Percentiles rank a stretch among this genome's conserved stretches.
Evolutionary conservation across 805 yeast genomes (phyloP).

Genomic region (Candida nitratophila): DNA sequence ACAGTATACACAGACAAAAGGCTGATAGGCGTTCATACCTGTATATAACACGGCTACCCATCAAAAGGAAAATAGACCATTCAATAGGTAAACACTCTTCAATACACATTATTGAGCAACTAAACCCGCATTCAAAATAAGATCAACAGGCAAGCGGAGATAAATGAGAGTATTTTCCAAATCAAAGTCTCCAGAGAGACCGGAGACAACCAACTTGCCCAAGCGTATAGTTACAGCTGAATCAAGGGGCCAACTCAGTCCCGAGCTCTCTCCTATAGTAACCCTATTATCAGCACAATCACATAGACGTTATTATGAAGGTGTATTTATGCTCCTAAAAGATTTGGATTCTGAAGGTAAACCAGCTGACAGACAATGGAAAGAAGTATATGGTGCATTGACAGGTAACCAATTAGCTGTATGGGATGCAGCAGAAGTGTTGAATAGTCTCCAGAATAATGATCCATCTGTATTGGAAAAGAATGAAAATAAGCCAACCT

Average conservation of each 20-base stretch:
- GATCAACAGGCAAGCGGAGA: too few species aligned
- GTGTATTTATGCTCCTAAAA: conserved; percentile 64
- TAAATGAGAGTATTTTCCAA: conserved; percentile 3
- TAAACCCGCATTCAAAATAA: too few species aligned
- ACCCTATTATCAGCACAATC: conserved; percentile 67
- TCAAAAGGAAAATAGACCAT: too few species aligned
- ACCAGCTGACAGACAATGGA: conserved; percentile 81
- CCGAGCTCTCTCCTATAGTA: conserved; percentile 60
- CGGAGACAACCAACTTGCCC: conserved; percentile 3
- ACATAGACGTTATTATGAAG: conserved; percentile 56
- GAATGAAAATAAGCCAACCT: conserved; percentile 48
- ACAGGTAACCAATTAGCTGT: conserved; percentile 88
- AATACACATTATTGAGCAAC: too few species aligned
- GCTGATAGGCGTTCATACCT: too few species aligned
- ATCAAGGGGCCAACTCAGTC: conserved; percentile 22
- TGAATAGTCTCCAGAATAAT: conserved; percentile 42
- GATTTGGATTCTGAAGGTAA: conserved; percentile 81
- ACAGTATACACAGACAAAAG: too few species aligned
- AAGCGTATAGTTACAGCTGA: conserved; percentile 18
- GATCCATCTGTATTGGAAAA: conserved; percentile 6
- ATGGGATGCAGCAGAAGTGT: conserved; percentile 78
- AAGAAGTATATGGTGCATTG: conserved; percentile 85
- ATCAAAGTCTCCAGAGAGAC: conserved; percentile 1
- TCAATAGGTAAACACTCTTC: too few species aligned
- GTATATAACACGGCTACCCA: too few species aligned